Conservation (phyloP, 257 asterid genomes). For the Galeopsis tetrahit region DNA sequence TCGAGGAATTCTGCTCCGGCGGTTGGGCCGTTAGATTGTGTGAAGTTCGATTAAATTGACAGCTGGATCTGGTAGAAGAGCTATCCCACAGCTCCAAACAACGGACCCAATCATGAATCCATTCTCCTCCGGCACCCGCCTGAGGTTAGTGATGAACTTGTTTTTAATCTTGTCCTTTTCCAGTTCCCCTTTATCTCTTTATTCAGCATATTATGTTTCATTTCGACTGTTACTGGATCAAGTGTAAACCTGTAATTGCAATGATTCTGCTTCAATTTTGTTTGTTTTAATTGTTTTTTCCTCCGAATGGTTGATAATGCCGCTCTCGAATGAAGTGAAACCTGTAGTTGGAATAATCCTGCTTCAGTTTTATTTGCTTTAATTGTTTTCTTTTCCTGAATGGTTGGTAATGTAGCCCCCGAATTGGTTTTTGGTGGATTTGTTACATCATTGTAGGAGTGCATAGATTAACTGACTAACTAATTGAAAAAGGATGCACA, state of each 20-base stretch:
- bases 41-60: constrained; percentile 21
- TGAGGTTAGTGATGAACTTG: constrained; percentile 56
- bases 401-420: constrained; percentile 19
- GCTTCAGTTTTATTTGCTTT: constrained; percentile 31
- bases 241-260: constrained; percentile 18
- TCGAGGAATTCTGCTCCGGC: constrained; percentile 27
- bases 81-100: constrained; percentile 56
- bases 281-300: constrained; percentile 25
- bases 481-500: not conserved
- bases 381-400: constrained; percentile 17
- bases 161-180: not conserved
- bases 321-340: constrained; percentile 15
- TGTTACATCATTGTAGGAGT: constrained; percentile 9
- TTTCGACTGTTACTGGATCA: constrained; percentile 27
- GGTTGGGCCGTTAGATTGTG: constrained; percentile 25
- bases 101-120: constrained; percentile 89
- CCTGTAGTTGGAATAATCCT: constrained; percentile 18
- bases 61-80: constrained; percentile 83
- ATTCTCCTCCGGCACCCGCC: constrained; percentile 89
- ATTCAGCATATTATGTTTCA: not conserved
- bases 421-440: constrained; percentile 19
- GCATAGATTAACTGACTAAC: constrained; percentile 16
- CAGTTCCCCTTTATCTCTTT: not conserved
- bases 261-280: constrained; percentile 27
- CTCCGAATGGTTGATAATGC: constrained; percentile 24